Conservation (phyloP, 805 yeast genomes). For the Zygoascus bituminiphila region DNA sequence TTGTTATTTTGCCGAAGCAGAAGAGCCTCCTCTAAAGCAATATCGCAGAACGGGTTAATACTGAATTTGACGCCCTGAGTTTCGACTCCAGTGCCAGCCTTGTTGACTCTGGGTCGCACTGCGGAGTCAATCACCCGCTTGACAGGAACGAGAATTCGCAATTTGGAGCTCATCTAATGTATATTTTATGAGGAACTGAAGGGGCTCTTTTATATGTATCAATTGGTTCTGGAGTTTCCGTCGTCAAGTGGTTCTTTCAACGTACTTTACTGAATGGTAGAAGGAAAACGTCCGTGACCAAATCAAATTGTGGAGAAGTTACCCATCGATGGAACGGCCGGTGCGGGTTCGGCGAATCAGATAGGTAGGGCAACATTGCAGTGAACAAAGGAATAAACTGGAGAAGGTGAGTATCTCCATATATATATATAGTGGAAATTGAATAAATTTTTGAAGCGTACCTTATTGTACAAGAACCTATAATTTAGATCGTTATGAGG, state of each 20-base stretch:
- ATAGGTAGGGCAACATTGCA: no score
- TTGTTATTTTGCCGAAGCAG: slow-evolving; percentile 61
- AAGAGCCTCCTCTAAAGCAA: slow-evolving; percentile 93
- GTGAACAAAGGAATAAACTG: no score
- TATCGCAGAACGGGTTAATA: slow-evolving; percentile 96
- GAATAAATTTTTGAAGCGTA: no score
- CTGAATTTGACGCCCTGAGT: slow-evolving; percentile 85
- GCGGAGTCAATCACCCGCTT: slow-evolving; percentile 94
- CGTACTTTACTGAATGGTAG: background rate
- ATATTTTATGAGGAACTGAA: no score
- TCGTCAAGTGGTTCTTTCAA: no score
- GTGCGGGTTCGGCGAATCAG: background rate
- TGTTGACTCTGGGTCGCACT: slow-evolving; percentile 84
- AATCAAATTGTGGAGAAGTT: background rate
- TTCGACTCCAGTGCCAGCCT: slow-evolving; percentile 75
- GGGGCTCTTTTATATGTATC: background rate
- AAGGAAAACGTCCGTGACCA: background rate
- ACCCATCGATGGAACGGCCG: background rate
- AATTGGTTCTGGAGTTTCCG: background rate
- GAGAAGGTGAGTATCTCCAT: no score
- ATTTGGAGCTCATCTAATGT: slow-evolving; percentile 25
- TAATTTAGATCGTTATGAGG: no score
- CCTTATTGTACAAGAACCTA: no score
- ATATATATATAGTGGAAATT: no score
- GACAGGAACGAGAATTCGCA: slow-evolving; percentile 77